Conservation (phyloP, 1,139 yeast species). For the Arxiozyma telluris region DNA sequence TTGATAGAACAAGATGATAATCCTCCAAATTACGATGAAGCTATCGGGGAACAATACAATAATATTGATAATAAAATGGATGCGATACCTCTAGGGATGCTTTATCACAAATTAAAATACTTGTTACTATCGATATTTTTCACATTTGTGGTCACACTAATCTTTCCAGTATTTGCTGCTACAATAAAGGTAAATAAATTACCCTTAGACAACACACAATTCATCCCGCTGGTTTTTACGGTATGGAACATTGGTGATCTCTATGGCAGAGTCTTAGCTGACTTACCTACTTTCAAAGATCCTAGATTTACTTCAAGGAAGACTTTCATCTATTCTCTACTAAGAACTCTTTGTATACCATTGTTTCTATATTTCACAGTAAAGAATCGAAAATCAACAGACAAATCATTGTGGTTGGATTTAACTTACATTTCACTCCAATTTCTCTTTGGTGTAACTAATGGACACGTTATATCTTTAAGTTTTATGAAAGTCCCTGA, state of each 20-base stretch:
- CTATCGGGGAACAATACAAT: neutral
- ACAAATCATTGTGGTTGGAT: conserved; percentile 43
- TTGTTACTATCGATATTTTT: conserved; percentile 65
- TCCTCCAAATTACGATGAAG: neutral
- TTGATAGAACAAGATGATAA: no score
- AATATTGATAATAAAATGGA: neutral
- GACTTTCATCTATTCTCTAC: conserved; percentile 44
- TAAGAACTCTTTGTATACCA: conserved; percentile 51
- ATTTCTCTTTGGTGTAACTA: conserved; percentile 71
- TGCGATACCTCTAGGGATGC: conserved; percentile 29
- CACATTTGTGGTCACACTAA: conserved; percentile 66
- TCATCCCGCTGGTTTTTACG: conserved; percentile 68
- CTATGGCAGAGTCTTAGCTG: conserved; percentile 68
- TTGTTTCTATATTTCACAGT: conserved; percentile 37
- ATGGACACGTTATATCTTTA: conserved; percentile 77
- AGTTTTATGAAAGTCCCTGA: conserved; percentile 74
- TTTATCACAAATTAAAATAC: conserved; percentile 51
- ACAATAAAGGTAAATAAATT: conserved; percentile 40
- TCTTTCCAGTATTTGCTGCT: conserved; percentile 88
- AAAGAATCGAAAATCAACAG: conserved; percentile 30
- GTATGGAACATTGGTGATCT: conserved; percentile 89
- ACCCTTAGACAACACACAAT: conserved; percentile 36
- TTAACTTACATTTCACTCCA: conserved; percentile 59
- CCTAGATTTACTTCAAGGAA: conserved; percentile 21
- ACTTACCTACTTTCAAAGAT: conserved; percentile 18